Conservation (phyloP, 2,329 filamentous ascomycete genomes). For the Paramyrothecium roridum region DNA sequence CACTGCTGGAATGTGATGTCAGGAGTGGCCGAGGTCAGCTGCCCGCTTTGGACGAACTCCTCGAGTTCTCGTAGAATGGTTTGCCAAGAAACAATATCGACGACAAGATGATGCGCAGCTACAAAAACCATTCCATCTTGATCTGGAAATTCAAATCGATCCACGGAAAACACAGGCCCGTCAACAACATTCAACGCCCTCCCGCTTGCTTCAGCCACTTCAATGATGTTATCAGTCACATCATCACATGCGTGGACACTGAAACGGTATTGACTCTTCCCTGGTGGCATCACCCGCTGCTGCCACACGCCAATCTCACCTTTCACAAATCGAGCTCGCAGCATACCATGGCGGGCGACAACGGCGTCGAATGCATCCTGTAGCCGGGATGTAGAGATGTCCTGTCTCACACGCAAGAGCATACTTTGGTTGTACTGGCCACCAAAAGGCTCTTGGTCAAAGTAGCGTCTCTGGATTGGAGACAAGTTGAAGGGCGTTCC, state of each 20-base stretch:
- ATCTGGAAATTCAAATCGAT: background rate
- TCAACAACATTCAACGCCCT: background rate
- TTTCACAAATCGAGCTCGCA: background rate
- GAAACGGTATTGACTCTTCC: too few species aligned
- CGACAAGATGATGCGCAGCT: conserved; percentile 1
- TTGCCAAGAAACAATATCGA: conserved; percentile 1
- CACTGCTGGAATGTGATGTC: conserved; percentile 32
- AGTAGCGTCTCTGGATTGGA: background rate
- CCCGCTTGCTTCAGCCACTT: background rate
- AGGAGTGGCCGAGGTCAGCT: background rate
- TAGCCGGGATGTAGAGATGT: background rate
- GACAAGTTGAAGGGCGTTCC: background rate
- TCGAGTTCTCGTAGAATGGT: background rate
- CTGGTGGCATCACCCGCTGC: background rate
- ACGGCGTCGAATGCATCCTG: background rate
- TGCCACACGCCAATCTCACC: background rate
- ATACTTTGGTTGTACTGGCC: background rate
- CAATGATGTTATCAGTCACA: background rate
- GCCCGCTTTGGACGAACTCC: too few species aligned
- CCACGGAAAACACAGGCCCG: background rate
- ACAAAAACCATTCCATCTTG: background rate
- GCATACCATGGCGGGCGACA: background rate
- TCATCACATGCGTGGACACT: too few species aligned
- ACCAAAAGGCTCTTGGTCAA: background rate
- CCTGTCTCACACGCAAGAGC: background rate